These are phyloP conservation scores for Cryptosporidium sp. DNA, from an alignment of 169 alveolate species.

Conservation along the genomic window DNA sequence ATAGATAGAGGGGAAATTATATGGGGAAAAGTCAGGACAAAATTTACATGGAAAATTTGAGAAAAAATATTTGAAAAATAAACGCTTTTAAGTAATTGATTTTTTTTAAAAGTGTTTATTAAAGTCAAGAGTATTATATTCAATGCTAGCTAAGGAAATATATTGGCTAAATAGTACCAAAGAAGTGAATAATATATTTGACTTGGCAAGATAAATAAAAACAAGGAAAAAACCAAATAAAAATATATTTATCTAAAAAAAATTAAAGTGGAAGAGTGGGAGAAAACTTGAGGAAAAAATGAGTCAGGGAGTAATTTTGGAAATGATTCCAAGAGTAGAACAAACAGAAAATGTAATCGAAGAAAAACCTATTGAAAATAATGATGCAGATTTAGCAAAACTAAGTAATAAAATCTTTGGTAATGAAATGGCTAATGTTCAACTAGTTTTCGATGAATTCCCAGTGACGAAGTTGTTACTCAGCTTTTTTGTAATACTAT, in stretches of 20 bases:
- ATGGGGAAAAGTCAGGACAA: slow-evolving; percentile 32
- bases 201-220: neutral
- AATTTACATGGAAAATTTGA: slow-evolving; percentile 13
- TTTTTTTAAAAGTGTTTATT: neutral
- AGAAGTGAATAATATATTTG: neutral
- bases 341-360: neutral
- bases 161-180: neutral
- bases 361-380: neutral
- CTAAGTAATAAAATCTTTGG: slow-evolving; percentile 5
- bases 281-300: neutral
- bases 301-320: neutral
- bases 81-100: neutral
- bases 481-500: slow-evolving; percentile 27
- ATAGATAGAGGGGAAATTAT: slow-evolving; percentile 11
- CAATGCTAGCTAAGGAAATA: neutral
- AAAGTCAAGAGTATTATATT: neutral
- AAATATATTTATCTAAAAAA: neutral
- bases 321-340: slow-evolving; percentile 2
- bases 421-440: slow-evolving; percentile 12
- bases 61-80: neutral
- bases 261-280: neutral
- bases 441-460: slow-evolving; percentile 50
- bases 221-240: neutral
- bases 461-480: slow-evolving; percentile 12
- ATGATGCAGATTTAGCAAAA: neutral